Conservation (phyloP, 2,329 filamentous ascomycete species). For the Trichoderma brevicompactum region DNA sequence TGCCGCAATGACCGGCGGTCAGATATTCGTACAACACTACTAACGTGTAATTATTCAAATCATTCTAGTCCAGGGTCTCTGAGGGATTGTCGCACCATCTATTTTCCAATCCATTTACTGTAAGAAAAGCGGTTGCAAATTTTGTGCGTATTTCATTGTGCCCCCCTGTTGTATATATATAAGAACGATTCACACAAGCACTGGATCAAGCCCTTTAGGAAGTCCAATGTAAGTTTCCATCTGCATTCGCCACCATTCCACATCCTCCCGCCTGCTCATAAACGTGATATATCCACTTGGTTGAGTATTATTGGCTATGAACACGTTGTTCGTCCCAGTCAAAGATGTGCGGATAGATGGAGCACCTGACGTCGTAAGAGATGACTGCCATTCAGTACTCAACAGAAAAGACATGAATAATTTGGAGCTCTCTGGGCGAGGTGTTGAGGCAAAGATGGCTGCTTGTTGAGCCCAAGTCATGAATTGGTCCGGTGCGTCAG, state of each 20-base stretch:
- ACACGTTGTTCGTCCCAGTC: conserved; percentile 16
- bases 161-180: no score
- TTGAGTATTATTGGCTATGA: conserved; percentile 15
- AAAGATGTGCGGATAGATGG: conserved; percentile 14
- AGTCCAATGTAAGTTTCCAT: conserved; percentile 24
- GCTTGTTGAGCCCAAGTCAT: conserved; percentile 23
- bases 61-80: no score
- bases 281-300: conserved; percentile 16
- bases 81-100: no score
- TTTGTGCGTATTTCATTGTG: no score
- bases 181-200: neutral
- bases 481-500: conserved; percentile 16
- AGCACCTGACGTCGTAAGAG: neutral
- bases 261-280: conserved; percentile 9
- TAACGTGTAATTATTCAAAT: no score
- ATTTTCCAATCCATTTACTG: no score
- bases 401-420: conserved; percentile 11
- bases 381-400: conserved; percentile 2
- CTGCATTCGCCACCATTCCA: conserved; percentile 22
- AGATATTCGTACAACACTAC: no score
- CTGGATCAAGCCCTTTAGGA: conserved; percentile 10
- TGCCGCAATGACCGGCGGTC: no score
- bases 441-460: conserved; percentile 14
- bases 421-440: conserved; percentile 12
- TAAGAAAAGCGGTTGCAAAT: no score